Conservation (phyloP, 2,329 filamentous ascomycete species). For the Stagonosporopsis chrysanthemi region DNA sequence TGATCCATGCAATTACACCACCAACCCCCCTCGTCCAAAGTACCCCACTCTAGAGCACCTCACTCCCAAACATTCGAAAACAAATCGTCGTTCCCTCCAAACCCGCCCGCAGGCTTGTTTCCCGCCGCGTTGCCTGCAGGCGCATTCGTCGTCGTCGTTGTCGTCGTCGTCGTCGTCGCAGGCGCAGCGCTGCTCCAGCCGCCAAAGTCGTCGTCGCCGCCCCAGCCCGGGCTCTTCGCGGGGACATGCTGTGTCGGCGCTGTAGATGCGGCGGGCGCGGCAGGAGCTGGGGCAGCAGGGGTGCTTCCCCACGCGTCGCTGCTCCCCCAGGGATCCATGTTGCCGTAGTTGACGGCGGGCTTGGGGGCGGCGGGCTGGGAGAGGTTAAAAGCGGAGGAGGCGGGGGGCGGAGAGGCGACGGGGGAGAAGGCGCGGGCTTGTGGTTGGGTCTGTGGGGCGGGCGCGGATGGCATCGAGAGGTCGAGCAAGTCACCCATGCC, state of each 20-base stretch:
- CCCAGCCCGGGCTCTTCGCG: constrained; percentile 61
- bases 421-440: constrained; percentile 26
- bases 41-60: background rate
- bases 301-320: constrained; percentile 81
- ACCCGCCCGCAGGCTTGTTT: constrained; percentile 61
- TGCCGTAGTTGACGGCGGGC: constrained; percentile 51
- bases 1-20: constrained; percentile 20
- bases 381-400: constrained; percentile 69
- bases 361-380: constrained; percentile 40
- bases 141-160: constrained; percentile 11
- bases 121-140: background rate
- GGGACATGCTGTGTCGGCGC: constrained; percentile 48
- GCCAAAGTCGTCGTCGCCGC: constrained; percentile 86
- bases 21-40: too few relatives aligned
- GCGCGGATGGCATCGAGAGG: constrained; percentile 56
- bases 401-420: constrained; percentile 45
- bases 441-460: constrained; percentile 38
- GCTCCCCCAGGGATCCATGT: constrained; percentile 81
- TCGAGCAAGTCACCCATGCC: constrained; percentile 80
- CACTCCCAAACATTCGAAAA: constrained; percentile 97
- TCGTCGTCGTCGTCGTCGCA: constrained; percentile 59
- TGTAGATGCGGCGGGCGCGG: constrained; percentile 36
- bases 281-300: constrained; percentile 61
- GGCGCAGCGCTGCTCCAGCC: constrained; percentile 84
- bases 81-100: constrained; percentile 74